These are phyloP conservation scores for Leccinum solheimii DNA, from an alignment of 1,284 basidiomycete genomes.

Conservation along the genomic window DNA sequence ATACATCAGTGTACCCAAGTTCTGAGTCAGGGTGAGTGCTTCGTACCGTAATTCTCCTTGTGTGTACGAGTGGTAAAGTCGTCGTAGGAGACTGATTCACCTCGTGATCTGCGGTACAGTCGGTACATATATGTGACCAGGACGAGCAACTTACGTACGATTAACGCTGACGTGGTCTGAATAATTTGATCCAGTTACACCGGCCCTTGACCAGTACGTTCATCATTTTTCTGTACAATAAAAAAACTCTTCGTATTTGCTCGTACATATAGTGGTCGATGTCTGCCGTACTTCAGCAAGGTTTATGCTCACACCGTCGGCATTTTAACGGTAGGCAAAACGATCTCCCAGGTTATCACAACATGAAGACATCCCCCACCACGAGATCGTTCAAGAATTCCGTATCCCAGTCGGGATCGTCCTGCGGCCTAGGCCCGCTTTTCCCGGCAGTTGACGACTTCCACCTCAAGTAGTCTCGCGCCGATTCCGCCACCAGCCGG, in stretches of 20 bases:
- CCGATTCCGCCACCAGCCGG: conserved; percentile 26
- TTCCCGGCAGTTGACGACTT: conserved; percentile 13
- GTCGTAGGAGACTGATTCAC: too few species aligned
- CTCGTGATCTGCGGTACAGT: too few species aligned
- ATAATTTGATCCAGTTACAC: too few species aligned
- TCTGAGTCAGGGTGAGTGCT: not conserved
- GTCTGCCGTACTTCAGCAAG: not conserved
- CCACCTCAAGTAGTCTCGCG: conserved; percentile 20
- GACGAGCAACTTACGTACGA: too few species aligned
- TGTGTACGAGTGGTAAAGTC: too few species aligned
- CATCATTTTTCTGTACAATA: not conserved
- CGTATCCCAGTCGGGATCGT: conserved; percentile 27
- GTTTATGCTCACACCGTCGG: not conserved
- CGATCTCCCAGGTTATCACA: conserved; percentile 10
- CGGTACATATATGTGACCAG: too few species aligned
- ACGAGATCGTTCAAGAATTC: conserved; percentile 22
- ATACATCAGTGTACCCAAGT: not conserved
- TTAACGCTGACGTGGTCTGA: too few species aligned
- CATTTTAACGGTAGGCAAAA: not conserved
- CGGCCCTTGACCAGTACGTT: too few species aligned
- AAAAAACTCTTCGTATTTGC: too few species aligned
- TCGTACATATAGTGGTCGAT: not conserved
- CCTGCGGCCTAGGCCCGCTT: not conserved
- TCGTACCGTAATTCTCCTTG: not conserved
- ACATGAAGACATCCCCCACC: conserved; percentile 11